These are phyloP conservation scores for Typha latifolia DNA, from an alignment of 176 grass and related monocot genomes.

Conservation along the genomic window DNA sequence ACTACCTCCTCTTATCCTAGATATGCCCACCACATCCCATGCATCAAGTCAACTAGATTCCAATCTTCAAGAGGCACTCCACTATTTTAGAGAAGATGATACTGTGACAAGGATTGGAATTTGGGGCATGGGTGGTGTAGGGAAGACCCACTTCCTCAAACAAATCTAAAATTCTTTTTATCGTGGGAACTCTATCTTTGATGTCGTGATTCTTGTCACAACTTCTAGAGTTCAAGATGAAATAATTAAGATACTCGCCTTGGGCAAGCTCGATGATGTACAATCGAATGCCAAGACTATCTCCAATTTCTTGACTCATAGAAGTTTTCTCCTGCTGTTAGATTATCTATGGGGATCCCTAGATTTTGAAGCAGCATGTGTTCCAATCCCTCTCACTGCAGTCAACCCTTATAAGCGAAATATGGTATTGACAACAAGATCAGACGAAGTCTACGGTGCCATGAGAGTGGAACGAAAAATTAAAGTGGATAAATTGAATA, in stretches of 20 bases:
- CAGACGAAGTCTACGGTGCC: slow-evolving; percentile 26
- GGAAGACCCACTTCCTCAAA: slow-evolving; percentile 41
- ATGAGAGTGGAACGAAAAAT: slow-evolving; percentile 46
- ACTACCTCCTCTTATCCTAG: neutral
- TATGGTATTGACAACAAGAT: slow-evolving; percentile 42
- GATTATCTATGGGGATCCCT: slow-evolving; percentile 45
- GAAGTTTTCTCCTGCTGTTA: slow-evolving; percentile 46
- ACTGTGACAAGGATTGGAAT: slow-evolving; percentile 34
- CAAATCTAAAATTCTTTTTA: slow-evolving; percentile 37
- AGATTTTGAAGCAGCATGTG: slow-evolving; percentile 50
- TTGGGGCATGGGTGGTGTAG: slow-evolving; percentile 47
- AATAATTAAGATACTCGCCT: slow-evolving; percentile 32
- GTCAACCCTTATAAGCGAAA: slow-evolving; percentile 36
- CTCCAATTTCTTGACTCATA: slow-evolving; percentile 37
- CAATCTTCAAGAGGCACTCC: slow-evolving; percentile 32
- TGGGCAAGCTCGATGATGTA: slow-evolving; percentile 31
- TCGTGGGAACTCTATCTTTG: slow-evolving; percentile 25
- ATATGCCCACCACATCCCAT: neutral
- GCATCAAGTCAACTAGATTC: neutral
- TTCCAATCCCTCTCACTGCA: slow-evolving; percentile 34
- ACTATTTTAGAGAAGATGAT: slow-evolving; percentile 33
- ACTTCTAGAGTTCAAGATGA: slow-evolving; percentile 41
- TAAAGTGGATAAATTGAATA: slow-evolving; percentile 38
- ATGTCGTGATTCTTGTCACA: slow-evolving; percentile 42
- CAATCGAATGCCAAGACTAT: slow-evolving; percentile 34